Evolutionary conservation across 768 basidiomycete species (phyloP).

Genomic region (Phallus indusiatus): DNA sequence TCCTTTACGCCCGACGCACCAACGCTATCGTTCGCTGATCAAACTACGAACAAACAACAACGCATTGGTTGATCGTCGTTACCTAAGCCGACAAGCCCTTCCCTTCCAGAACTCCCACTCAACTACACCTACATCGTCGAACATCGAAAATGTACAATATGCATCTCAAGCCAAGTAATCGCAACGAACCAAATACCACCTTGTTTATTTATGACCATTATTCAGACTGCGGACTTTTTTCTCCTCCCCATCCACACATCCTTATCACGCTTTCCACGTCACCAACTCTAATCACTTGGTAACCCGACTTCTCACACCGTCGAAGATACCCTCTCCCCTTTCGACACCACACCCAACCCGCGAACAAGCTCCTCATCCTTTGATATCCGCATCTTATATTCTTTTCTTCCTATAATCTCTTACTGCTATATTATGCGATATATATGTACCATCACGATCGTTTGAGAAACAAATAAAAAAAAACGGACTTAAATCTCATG

Average conservation of each 20-base stretch:
- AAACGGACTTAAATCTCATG: not conserved
- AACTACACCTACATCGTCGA: not conserved
- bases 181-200: too few species aligned
- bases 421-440: not conserved
- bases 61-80: too few species aligned
- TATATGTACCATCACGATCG: not conserved
- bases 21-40: not conserved
- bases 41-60: too few species aligned
- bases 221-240: not conserved
- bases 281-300: not conserved
- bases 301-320: too few species aligned
- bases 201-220: too few species aligned
- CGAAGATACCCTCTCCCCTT: too few species aligned
- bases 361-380: too few species aligned
- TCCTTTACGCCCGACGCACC: not conserved
- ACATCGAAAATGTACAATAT: not conserved
- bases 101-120: not conserved
- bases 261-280: not conserved
- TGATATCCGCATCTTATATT: not conserved
- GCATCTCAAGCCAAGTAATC: not conserved
- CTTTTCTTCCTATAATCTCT: not conserved
- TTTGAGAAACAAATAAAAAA: not conserved
- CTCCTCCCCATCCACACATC: not conserved
- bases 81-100: not conserved
- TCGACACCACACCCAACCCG: too few species aligned